Conservation (phyloP, 495 filamentous ascomycete species). For the Penicillium roqueforti region DNA sequence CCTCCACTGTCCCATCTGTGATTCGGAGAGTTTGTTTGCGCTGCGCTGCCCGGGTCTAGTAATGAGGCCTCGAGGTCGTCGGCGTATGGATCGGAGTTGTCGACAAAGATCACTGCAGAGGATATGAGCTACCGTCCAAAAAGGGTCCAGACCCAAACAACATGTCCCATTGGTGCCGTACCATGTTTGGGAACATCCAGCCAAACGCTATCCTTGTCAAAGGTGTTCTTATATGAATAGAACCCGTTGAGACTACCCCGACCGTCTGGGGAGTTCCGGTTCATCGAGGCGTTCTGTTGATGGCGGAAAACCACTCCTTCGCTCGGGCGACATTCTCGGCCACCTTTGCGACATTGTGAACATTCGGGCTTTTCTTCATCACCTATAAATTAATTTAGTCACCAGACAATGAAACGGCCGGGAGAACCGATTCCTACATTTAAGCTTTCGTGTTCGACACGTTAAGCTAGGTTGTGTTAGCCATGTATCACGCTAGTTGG, state of each 20-base stretch:
- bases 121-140: slow-evolving; percentile 8
- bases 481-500: background rate
- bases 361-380: slow-evolving; percentile 57
- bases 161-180: slow-evolving; percentile 17
- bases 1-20: slow-evolving; percentile 27
- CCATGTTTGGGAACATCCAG: slow-evolving; percentile 58
- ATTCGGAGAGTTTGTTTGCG: slow-evolving; percentile 30
- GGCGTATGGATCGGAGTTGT: slow-evolving; percentile 59
- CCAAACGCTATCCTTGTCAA: slow-evolving; percentile 58
- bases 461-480: slow-evolving; percentile 44
- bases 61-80: slow-evolving; percentile 47
- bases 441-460: slow-evolving; percentile 60
- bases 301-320: slow-evolving; percentile 64
- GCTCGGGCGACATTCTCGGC: slow-evolving; percentile 57
- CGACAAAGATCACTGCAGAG: slow-evolving; percentile 56
- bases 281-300: slow-evolving; percentile 72
- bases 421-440: slow-evolving; percentile 40
- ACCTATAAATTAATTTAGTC: slow-evolving; percentile 23
- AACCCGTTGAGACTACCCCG: slow-evolving; percentile 55
- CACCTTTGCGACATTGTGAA: slow-evolving; percentile 57
- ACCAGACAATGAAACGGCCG: slow-evolving; percentile 1
- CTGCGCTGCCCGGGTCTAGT: slow-evolving; percentile 29
- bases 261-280: slow-evolving; percentile 43
- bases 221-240: slow-evolving; percentile 67
- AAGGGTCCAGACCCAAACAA: background rate